A percentile compares a stretch with the other conserved stretches of the same genome.
These are phyloP conservation scores for Conidiobolus incongruus DNA, from an alignment of 371 early-diverging fungal genomes.

Conservation along the genomic window DNA sequence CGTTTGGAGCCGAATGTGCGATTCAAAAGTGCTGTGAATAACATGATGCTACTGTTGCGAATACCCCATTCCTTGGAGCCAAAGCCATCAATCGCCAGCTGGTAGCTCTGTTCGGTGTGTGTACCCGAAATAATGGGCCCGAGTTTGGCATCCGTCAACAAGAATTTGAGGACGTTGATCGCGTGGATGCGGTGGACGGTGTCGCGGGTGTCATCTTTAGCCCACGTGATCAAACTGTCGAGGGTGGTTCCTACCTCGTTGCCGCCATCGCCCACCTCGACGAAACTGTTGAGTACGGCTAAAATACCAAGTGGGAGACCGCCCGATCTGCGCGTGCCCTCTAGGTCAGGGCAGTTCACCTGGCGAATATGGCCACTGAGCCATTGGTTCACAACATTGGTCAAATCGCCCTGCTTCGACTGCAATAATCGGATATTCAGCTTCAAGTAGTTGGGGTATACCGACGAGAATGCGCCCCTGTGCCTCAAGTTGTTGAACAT, in stretches of 20 bases:
- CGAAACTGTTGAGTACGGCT: conserved; percentile 35
- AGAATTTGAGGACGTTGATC: conserved; percentile 58
- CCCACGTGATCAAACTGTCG: background rate
- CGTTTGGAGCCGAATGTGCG: conserved; percentile 68
- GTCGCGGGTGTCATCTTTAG: conserved; percentile 23
- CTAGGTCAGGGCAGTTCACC: conserved; percentile 14
- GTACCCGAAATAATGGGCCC: conserved; percentile 35
- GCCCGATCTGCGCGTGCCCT: conserved; percentile 84
- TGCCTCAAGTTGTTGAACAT: background rate
- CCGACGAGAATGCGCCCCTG: background rate
- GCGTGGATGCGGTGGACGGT: conserved; percentile 73
- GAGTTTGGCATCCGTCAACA: conserved; percentile 61
- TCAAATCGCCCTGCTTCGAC: background rate
- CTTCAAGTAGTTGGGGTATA: background rate
- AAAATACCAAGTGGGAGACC: conserved; percentile 77
- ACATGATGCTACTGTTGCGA: conserved; percentile 82
- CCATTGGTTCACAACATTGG: background rate
- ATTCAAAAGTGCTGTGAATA: conserved; percentile 64
- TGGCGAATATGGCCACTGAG: background rate
- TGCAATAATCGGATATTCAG: background rate
- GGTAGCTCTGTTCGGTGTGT: conserved; percentile 47
- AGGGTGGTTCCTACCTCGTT: background rate
- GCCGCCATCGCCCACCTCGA: conserved; percentile 3
- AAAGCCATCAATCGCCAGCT: conserved; percentile 53
- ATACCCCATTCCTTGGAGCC: conserved; percentile 71